Evolutionary conservation across 2,329 filamentous ascomycete species (phyloP), one percentile per base, ranked within the genome.

Genomic region (Aspergillus tubingensis): DNA sequence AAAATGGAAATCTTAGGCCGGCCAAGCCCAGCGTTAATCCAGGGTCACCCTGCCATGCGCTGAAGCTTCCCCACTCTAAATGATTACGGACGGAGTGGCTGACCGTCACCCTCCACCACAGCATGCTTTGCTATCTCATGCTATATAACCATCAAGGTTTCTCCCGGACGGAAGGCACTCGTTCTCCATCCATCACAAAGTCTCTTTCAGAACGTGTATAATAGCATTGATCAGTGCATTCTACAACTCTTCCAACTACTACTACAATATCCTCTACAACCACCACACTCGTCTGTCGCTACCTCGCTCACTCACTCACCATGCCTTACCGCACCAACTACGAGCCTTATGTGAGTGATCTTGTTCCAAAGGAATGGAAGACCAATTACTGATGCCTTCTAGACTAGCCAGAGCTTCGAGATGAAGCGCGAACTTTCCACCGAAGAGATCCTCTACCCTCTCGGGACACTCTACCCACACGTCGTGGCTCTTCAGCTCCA

Each of bases 311-410:
- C 11, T 49, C n/a, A 30, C 11, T 21, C 63, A 73, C 44, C 44
- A 77, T 75, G 72, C 66, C 65, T 48, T 77, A 77, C 72, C 76
- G 74, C 54, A 72, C 69, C 65, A 77, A 77, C 70, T 77, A 76
- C 59, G 73, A 77, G 60, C 69, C 74, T 53, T 75, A 76, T 55
- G 75, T 76, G 65, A 65, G 74, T 74, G 39, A 19, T 30, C 25
- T 39, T 51, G 15, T 11, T 4, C 17, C 13, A 1, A 23, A 21
- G n/a, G 65, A 30, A 60, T 32, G 27, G 41, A 44, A n/a, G 32
- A n/a, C 15, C 17, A 27, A 15, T 53, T 39, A 58, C 62, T 62
- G 38, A 65, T 43, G 15, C 47, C 43, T 44, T 25, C 2, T 21
- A 74, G 68, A 66, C 65, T 57, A 70, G 68, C 50, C 66, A 66